Percentiles rank a stretch among this genome's conserved stretches.
Evolutionary conservation across 208 protist genomes (phyloP).

Genomic region (Wallacemonas sp.): DNA sequence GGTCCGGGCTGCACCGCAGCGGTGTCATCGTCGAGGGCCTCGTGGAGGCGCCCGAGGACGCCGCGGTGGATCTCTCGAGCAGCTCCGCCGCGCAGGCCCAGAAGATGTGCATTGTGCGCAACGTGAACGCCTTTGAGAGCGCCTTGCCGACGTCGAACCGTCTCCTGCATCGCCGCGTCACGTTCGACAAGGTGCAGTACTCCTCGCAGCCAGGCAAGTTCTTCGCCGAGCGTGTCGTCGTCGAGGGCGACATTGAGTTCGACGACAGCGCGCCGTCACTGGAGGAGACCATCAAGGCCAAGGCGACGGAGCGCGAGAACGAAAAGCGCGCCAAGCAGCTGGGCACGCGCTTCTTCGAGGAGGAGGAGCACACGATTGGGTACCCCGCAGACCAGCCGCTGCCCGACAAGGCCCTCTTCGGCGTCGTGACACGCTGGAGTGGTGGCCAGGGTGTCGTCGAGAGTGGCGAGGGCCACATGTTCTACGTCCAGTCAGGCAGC

Average conservation of each 20-base stretch:
- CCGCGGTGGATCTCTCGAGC: slow-evolving; percentile 14
- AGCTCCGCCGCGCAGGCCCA: not conserved
- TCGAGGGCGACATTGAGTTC: slow-evolving; percentile 50
- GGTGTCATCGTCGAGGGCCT: slow-evolving; percentile 59
- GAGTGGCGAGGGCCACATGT: slow-evolving; percentile 60
- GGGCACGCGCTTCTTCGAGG: slow-evolving; percentile 22
- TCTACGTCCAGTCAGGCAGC: slow-evolving; percentile 72
- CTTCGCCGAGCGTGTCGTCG: slow-evolving; percentile 77
- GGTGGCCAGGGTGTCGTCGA: slow-evolving; percentile 85
- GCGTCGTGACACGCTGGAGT: slow-evolving; percentile 89
- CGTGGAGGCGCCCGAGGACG: slow-evolving; percentile 20
- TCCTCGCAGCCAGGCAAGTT: slow-evolving; percentile 40
- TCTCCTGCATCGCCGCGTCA: slow-evolving; percentile 61
- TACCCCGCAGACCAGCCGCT: slow-evolving; percentile 20
- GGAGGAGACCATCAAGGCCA: slow-evolving; percentile 42
- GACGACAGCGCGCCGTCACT: slow-evolving; percentile 40
- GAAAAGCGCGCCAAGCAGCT: slow-evolving; percentile 25
- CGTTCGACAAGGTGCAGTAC: slow-evolving; percentile 75
- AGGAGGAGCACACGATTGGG: slow-evolving; percentile 9
- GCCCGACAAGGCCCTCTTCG: slow-evolving; percentile 54
- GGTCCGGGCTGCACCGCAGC: slow-evolving; percentile 79
- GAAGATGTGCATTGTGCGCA: slow-evolving; percentile 69
- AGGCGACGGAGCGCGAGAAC: slow-evolving; percentile 32
- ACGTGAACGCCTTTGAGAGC: slow-evolving; percentile 76
- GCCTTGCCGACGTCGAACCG: slow-evolving; percentile 73